phyloP scores from a whole-genome alignment of 352 stramenopile species.

The Pythium apleroticum region DNA sequence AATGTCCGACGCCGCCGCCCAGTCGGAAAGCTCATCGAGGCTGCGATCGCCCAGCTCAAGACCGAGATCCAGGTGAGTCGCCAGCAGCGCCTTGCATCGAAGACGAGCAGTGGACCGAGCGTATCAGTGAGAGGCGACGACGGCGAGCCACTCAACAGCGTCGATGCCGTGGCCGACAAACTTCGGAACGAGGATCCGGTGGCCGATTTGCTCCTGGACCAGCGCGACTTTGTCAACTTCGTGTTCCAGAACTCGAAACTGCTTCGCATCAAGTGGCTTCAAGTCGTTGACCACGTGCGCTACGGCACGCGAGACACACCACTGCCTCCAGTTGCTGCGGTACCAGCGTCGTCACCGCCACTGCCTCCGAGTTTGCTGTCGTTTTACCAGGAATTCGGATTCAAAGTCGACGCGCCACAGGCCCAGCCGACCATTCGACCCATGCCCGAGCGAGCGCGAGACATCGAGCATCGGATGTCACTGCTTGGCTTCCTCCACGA shows the following conservation, averaged over 20 bases:
- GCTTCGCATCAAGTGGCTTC: constrained; percentile 45
- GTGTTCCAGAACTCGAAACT: constrained; percentile 53
- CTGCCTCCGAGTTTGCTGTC: constrained; percentile 18
- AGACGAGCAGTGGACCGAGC: background rate
- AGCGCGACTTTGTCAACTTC: constrained; percentile 58
- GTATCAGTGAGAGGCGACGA: background rate
- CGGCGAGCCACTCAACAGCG: background rate
- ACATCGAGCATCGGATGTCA: constrained; percentile 41
- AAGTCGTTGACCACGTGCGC: constrained; percentile 49
- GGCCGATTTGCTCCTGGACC: constrained; percentile 44
- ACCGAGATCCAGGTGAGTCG: constrained; percentile 14
- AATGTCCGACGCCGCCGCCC: background rate
- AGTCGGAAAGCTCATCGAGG: constrained; percentile 17
- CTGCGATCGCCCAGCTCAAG: constrained; percentile 21
- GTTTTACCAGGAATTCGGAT: constrained; percentile 44
- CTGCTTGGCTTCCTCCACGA: constrained; percentile 49
- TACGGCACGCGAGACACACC: constrained; percentile 25
- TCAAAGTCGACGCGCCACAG: constrained; percentile 6
- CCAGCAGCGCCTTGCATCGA: constrained; percentile 3
- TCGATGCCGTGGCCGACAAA: constrained; percentile 42
- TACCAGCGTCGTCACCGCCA: background rate
- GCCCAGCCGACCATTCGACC: background rate
- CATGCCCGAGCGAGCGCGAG: constrained; percentile 42
- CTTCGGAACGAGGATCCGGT: constrained; percentile 34
- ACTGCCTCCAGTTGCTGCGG: background rate